Conservation (phyloP, 169 alveolate genomes). For the Plasmodium cynomolgi region DNA sequence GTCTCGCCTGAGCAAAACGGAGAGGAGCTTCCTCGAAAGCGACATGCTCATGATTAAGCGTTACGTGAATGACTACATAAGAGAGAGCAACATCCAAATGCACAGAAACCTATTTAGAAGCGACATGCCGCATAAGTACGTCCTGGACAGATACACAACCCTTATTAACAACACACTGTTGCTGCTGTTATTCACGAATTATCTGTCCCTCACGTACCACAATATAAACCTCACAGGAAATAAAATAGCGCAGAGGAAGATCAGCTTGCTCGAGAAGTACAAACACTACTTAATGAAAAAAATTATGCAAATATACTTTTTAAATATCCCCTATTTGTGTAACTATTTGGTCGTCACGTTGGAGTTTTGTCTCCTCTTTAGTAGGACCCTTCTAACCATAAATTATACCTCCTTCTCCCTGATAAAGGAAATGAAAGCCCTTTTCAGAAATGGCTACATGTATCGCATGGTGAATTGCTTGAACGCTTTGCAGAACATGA, state of each 20-base stretch:
- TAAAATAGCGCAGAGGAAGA: slow-evolving; percentile 3
- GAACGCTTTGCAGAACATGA: slow-evolving; percentile 28
- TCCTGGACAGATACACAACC: slow-evolving; percentile 30
- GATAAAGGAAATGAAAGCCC: slow-evolving; percentile 3
- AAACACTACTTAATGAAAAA: slow-evolving; percentile 34
- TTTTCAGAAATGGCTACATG: slow-evolving; percentile 6
- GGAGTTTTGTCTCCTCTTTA: slow-evolving; percentile 28
- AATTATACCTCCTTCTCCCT: slow-evolving; percentile 4
- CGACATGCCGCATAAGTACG: background rate
- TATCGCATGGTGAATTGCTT: slow-evolving; percentile 21
- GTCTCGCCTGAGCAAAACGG: background rate
- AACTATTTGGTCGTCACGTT: slow-evolving; percentile 29
- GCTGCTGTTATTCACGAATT: background rate
- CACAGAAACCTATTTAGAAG: background rate
- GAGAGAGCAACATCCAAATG: background rate
- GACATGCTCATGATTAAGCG: slow-evolving; percentile 34
- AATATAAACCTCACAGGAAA: slow-evolving; percentile 2
- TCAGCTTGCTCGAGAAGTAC: slow-evolving; percentile 11
- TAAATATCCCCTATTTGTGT: slow-evolving; percentile 57
- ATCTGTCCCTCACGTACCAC: background rate
- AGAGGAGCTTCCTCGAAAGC: background rate
- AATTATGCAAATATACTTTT: slow-evolving; percentile 18
- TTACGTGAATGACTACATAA: slow-evolving; percentile 18
- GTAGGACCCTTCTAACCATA: slow-evolving; percentile 6
- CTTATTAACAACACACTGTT: slow-evolving; percentile 36